phyloP scores from a whole-genome alignment of 2,329 filamentous ascomycete genomes.

The Fusarium continuum region DNA sequence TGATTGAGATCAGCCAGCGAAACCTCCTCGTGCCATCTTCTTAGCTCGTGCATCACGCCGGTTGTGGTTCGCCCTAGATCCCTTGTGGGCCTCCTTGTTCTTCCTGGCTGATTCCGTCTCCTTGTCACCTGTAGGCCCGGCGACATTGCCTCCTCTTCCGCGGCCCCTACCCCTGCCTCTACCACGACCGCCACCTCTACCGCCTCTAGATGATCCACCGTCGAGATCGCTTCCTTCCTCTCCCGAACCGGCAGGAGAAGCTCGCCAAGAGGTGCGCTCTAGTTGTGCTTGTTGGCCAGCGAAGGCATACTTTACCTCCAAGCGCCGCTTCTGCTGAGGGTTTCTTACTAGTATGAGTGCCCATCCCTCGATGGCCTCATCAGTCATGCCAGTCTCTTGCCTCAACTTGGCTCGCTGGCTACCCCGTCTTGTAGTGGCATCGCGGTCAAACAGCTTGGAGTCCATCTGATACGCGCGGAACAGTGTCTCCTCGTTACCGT shows the following conservation, averaged over 20 bases:
- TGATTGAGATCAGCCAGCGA: conserved; percentile 46
- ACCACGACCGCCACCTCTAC: conserved; percentile 57
- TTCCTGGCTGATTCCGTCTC: conserved; percentile 76
- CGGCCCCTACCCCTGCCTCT: conserved; percentile 61
- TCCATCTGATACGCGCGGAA: conserved; percentile 76
- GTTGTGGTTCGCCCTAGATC: conserved; percentile 86
- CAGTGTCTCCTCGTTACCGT: conserved; percentile 73
- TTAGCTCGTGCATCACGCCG: conserved; percentile 74
- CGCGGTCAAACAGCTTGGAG: conserved; percentile 74
- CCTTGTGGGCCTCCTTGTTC: conserved; percentile 84
- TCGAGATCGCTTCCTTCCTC: conserved; percentile 65
- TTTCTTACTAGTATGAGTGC: conserved; percentile 83
- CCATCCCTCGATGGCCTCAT: conserved; percentile 96
- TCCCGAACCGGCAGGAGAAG: conserved; percentile 61
- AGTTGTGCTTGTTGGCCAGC: conserved; percentile 72
- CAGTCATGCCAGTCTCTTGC: conserved; percentile 85
- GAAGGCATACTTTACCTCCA: conserved; percentile 78
- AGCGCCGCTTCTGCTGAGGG: conserved; percentile 69
- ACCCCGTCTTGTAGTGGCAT: conserved; percentile 73
- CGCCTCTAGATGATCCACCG: conserved; percentile 55
- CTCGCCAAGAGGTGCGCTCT: conserved; percentile 71
- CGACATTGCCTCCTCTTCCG: conserved; percentile 67
- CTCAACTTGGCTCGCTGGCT: conserved; percentile 71
- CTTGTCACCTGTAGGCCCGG: conserved; percentile 72
- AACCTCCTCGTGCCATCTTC: conserved; percentile 68